These are phyloP conservation scores for Ailanthus altissimus DNA, from an alignment of 345 rosid genomes.

Conservation along the genomic window DNA sequence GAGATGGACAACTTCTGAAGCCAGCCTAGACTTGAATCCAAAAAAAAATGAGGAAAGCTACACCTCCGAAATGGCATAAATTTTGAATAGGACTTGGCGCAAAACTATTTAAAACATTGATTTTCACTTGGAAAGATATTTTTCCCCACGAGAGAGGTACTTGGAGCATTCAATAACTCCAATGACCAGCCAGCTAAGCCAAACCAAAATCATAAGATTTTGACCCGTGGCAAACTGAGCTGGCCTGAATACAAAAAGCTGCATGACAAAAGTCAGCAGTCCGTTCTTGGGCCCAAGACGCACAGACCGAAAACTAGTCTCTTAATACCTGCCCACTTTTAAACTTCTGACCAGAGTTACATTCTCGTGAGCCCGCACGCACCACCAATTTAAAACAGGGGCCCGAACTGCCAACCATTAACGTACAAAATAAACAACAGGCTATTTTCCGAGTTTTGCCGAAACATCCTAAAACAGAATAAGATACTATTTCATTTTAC, in stretches of 20 bases:
- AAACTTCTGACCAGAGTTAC: background rate
- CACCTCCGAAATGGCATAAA: background rate
- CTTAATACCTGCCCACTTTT: background rate
- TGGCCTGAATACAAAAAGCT: background rate
- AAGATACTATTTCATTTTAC: too few relatives aligned
- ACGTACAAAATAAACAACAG: background rate
- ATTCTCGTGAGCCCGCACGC: slow-evolving; percentile 11
- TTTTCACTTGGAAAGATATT: background rate
- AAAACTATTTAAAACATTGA: background rate
- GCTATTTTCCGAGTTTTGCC: too few relatives aligned
- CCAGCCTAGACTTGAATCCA: background rate
- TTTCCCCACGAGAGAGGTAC: background rate
- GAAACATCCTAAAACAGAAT: too few relatives aligned
- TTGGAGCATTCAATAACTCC: background rate
- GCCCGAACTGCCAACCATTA: slow-evolving; percentile 11
- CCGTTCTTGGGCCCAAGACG: background rate
- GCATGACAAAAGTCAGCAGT: background rate
- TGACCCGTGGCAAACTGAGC: slow-evolving; percentile 12
- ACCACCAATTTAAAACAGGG: background rate
- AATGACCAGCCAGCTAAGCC: background rate
- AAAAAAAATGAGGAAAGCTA: background rate
- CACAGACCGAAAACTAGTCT: background rate
- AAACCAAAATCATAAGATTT: background rate
- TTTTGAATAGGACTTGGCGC: background rate
- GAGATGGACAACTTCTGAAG: background rate